phyloP scores from a whole-genome alignment of 768 basidiomycete species.

The Collybiopsis luxurians region DNA sequence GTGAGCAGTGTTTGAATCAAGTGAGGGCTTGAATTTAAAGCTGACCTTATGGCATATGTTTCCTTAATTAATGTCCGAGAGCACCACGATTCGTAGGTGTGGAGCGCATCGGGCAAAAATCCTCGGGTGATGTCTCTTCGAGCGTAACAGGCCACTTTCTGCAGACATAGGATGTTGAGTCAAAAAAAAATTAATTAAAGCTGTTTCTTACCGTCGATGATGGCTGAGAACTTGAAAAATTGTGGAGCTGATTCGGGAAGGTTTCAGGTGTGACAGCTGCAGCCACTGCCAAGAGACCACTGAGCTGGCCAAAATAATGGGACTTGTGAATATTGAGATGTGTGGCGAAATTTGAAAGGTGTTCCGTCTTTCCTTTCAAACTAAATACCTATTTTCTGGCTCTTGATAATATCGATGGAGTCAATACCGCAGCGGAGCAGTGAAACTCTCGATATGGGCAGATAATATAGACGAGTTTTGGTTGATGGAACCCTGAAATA shows the following conservation, averaged over 20 bases:
- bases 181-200: not conserved
- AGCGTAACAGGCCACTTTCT: slow-evolving; percentile 26
- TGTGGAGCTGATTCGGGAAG: slow-evolving; percentile 27
- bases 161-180: not conserved
- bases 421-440: slow-evolving; percentile 55
- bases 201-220: slow-evolving; percentile 1
- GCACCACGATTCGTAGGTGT: slow-evolving; percentile 38
- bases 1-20: not conserved
- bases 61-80: slow-evolving; percentile 21
- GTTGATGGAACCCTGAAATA: slow-evolving; percentile 32
- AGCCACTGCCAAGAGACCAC: slow-evolving; percentile 49
- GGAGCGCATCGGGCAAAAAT: slow-evolving; percentile 36
- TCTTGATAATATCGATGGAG: not conserved
- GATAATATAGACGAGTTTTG: slow-evolving; percentile 58
- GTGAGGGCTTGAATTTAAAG: slow-evolving; percentile 4
- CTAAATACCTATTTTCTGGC: slow-evolving; percentile 20
- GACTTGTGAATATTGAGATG: slow-evolving; percentile 55
- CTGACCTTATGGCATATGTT: slow-evolving; percentile 37
- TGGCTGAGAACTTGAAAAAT: slow-evolving; percentile 38
- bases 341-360: slow-evolving; percentile 41
- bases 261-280: slow-evolving; percentile 19
- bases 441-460: slow-evolving; percentile 54
- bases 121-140: slow-evolving; percentile 61
- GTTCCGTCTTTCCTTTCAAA: slow-evolving; percentile 24
- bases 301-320: slow-evolving; percentile 50